Evolutionary conservation across 2,329 filamentous ascomycete species (phyloP), one percentile per base, ranked within the genome.

Genomic region (Botrytis cinerea): DNA sequence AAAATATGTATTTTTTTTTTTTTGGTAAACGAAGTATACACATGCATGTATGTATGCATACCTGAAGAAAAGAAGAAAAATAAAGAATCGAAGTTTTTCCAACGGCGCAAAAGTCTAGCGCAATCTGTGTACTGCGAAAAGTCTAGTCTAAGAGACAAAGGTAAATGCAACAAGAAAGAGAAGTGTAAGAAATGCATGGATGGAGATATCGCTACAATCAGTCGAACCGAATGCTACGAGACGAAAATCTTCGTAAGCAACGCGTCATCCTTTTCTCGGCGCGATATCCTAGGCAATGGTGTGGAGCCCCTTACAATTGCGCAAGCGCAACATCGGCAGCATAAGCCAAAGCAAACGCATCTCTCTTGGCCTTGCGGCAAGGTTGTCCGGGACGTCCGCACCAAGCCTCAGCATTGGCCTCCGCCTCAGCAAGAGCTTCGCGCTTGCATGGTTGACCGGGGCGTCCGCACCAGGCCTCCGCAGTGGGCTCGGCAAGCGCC

Each of bases 401-500:
- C 32, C 62, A 51, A 10, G 75, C 75, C 57, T 74, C 73, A 20
- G 76, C 70, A 40, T 77, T 75, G 22, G 73, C 69, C 25, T 70
- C 62, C 7, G 75, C 75, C 25, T 72, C 71, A 18, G 74, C 73
- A 51, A 72, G 70, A 22, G 75, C 75, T n/a, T 76, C 73, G 62
- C 75, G 70, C 74, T 75, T 76, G 45, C 76, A 77, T 32, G 73
- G 72, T 48, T 76, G 75, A 35, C 76, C 74, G 10, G 71, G 74
- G 20, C 66, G 59, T 43, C 73, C 73, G 40, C 77, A 77, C 72
- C 75, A 69, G 71, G 78, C 75, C 12, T 76, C 77, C 32, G 75
- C 73, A 20, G 72, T 79, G 51, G 79, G 74, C 61, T 74, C 75
- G 32, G 75, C 74, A 25, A 80, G 67, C 12, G 78, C 77, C 9